Percentiles rank a stretch among this genome's conserved stretches.
phyloP scores from a whole-genome alignment of 2,329 filamentous ascomycete species.

The Calycina marina region DNA sequence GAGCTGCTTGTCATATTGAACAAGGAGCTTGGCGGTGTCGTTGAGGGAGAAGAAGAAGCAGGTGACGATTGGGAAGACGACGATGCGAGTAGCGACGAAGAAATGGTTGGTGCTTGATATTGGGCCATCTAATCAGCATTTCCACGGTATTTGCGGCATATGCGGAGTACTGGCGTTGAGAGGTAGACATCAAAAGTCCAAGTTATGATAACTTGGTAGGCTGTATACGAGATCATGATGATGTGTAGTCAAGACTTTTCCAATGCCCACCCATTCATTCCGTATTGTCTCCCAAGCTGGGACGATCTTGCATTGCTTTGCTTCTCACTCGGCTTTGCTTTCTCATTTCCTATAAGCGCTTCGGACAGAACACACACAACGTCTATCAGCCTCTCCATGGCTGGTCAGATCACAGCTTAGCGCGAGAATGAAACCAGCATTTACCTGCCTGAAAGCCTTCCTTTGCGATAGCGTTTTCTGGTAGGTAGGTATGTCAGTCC shows the following conservation, averaged over 20 bases:
- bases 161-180: conserved; percentile 9
- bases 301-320: not conserved
- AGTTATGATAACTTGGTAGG: too few species aligned
- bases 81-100: conserved; percentile 31
- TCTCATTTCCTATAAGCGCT: not conserved
- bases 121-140: not conserved
- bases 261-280: not conserved
- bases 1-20: conserved; percentile 54
- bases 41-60: conserved; percentile 35
- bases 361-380: not conserved
- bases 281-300: not conserved
- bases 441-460: not conserved
- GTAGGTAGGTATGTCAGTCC: not conserved
- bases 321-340: not conserved
- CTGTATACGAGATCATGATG: not conserved
- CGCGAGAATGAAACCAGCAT: not conserved
- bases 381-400: not conserved
- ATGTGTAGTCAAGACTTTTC: not conserved
- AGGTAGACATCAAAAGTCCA: too few species aligned
- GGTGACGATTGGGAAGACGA: conserved; percentile 38
- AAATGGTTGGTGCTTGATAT: conserved; percentile 36
- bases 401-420: not conserved
- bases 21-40: conserved; percentile 48
- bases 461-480: not conserved
- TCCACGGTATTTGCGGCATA: conserved; percentile 4